A percentile compares a stretch with the other conserved stretches of the same genome.
Evolutionary conservation across 352 stramenopile species (phyloP).

Genomic region (Plasmopara muralis): DNA sequence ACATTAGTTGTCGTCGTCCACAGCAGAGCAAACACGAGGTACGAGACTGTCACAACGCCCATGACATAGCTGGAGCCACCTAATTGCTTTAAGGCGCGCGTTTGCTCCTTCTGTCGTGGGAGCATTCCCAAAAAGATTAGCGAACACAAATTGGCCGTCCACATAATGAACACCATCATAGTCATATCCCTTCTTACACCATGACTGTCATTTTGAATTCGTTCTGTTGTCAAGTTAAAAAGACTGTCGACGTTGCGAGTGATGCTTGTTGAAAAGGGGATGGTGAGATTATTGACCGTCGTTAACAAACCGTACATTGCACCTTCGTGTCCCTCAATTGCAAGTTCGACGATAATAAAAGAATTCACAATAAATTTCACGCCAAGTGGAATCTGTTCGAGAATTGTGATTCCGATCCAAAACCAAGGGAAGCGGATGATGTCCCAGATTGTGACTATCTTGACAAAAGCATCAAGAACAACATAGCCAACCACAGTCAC

Average conservation of each 20-base stretch:
- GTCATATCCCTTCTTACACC: constrained; percentile 39
- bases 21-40: constrained; percentile 35
- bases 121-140: constrained; percentile 44
- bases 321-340: constrained; percentile 46
- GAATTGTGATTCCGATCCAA: constrained; percentile 36
- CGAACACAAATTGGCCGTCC: constrained; percentile 42
- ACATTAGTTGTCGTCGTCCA: constrained; percentile 49
- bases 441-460: constrained; percentile 46
- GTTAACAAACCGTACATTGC: constrained; percentile 60
- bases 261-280: constrained; percentile 37
- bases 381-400: constrained; percentile 40
- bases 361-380: constrained; percentile 51
- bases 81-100: constrained; percentile 51
- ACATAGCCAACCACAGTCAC: constrained; percentile 31
- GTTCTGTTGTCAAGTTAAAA: constrained; percentile 38
- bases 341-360: constrained; percentile 57
- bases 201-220: constrained; percentile 44
- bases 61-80: constrained; percentile 51
- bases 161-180: constrained; percentile 48
- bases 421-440: constrained; percentile 44
- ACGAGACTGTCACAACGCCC: constrained; percentile 34
- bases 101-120: constrained; percentile 56
- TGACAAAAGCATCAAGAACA: constrained; percentile 31
- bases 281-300: constrained; percentile 47
- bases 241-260: constrained; percentile 36